phyloP scores from a whole-genome alignment of 768 basidiomycete species.

The Amanita subjunquillea region DNA sequence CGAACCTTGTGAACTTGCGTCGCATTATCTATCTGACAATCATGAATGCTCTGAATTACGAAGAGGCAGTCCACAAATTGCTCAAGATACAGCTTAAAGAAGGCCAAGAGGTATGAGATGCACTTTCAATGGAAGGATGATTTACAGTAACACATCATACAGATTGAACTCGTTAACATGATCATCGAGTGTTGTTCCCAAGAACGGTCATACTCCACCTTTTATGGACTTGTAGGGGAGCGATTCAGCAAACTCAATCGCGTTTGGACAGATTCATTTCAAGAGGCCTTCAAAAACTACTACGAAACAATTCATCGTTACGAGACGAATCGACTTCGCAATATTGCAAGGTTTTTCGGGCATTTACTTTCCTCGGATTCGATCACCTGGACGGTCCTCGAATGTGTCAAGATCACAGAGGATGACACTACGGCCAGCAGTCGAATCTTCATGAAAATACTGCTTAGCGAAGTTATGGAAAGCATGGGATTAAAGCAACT shows the following conservation, averaged over 20 bases:
- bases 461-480: slow-evolving; percentile 94
- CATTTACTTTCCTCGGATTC: slow-evolving; percentile 82
- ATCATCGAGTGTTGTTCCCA: slow-evolving; percentile 99
- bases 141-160: neutral
- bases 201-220: slow-evolving; percentile 95
- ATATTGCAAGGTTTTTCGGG: slow-evolving; percentile 95
- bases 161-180: slow-evolving; percentile 98
- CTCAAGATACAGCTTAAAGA: slow-evolving; percentile 87
- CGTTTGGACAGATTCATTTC: slow-evolving; percentile 85
- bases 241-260: slow-evolving; percentile 95
- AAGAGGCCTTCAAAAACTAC: slow-evolving; percentile 80
- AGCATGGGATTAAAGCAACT: slow-evolving; percentile 81
- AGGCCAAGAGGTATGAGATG: slow-evolving; percentile 75
- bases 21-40: slow-evolving; percentile 94
- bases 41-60: slow-evolving; percentile 97
- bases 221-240: slow-evolving; percentile 94
- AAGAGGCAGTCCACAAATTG: slow-evolving; percentile 97
- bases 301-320: slow-evolving; percentile 97
- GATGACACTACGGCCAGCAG: slow-evolving; percentile 94
- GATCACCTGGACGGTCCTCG: slow-evolving; percentile 81
- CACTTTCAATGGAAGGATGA: neutral
- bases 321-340: slow-evolving; percentile 95
- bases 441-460: slow-evolving; percentile 95
- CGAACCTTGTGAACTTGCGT: slow-evolving; percentile 90
- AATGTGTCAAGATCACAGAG: slow-evolving; percentile 87